These are phyloP conservation scores for Aureobasidium sp. DNA, from an alignment of 2,329 filamentous ascomycete genomes.

Conservation along the genomic window DNA sequence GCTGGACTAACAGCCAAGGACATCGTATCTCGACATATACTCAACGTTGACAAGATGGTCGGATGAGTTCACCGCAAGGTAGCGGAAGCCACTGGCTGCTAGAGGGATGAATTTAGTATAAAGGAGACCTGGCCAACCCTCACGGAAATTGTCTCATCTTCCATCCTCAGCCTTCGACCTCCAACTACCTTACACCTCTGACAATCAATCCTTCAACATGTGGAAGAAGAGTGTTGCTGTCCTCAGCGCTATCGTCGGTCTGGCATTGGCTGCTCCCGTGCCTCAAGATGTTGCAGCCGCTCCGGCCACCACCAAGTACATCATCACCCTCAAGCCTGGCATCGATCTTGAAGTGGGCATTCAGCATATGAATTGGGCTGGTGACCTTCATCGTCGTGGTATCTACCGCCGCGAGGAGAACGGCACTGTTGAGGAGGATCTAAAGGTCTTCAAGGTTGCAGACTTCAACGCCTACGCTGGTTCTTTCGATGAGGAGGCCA, in stretches of 20 bases:
- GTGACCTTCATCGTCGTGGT: constrained; percentile 12
- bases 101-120: neutral
- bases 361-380: constrained; percentile 11
- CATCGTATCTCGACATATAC: neutral
- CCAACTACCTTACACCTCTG: neutral
- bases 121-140: neutral
- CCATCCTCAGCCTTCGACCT: neutral
- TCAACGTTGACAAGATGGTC: neutral
- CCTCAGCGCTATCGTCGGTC: constrained; percentile 8
- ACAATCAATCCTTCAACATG: neutral
- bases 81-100: neutral
- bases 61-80: neutral
- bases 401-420: constrained; percentile 10
- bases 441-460: constrained; percentile 9
- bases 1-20: neutral
- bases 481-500: constrained; percentile 11
- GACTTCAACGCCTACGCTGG: constrained; percentile 13
- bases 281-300: constrained; percentile 3
- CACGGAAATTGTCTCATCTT: neutral
- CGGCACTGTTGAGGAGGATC: constrained; percentile 10
- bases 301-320: constrained; percentile 11
- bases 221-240: constrained; percentile 10
- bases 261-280: constrained; percentile 11
- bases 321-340: constrained; percentile 13
- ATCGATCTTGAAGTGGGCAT: neutral